Evolutionary conservation across 495 filamentous ascomycete genomes (phyloP).

Genomic region (Clohesyomyces aquaticus): DNA sequence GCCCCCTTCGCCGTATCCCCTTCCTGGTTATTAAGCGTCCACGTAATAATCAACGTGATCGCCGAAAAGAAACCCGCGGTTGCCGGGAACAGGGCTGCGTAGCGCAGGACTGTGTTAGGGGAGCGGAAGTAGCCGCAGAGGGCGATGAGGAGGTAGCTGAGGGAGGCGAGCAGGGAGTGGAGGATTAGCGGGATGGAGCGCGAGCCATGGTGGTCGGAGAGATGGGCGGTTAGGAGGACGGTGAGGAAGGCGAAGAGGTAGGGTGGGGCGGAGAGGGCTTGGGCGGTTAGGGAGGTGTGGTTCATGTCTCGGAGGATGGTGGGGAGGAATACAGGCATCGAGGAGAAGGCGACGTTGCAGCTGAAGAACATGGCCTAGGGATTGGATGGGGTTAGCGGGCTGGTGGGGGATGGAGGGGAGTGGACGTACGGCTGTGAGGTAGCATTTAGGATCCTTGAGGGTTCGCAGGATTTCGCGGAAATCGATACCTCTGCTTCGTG

Average conservation of each 20-base stretch:
- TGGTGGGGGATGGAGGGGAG: neutral
- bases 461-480: constrained; percentile 49
- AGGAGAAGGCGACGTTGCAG: constrained; percentile 74
- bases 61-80: constrained; percentile 47
- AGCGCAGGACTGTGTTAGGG: constrained; percentile 37
- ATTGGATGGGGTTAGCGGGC: neutral
- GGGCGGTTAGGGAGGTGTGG: constrained; percentile 70
- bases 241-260: constrained; percentile 77
- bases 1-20: constrained; percentile 61
- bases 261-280: constrained; percentile 80
- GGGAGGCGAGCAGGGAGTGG: constrained; percentile 66
- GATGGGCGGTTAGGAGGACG: constrained; percentile 67
- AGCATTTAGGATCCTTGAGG: constrained; percentile 46
- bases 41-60: constrained; percentile 44
- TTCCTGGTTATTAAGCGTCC: constrained; percentile 57
- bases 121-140: constrained; percentile 26
- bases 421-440: constrained; percentile 34
- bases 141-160: constrained; percentile 64
- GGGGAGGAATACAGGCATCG: constrained; percentile 83
- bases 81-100: constrained; percentile 47
- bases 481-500: constrained; percentile 62
- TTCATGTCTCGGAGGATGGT: constrained; percentile 80
- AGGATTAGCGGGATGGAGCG: constrained; percentile 68
- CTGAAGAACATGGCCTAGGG: constrained; percentile 62
- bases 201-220: constrained; percentile 73